Evolutionary conservation across 345 rosid species (phyloP), one percentile per base, ranked within the genome.

Genomic region (Hibiscus syriacus): DNA sequence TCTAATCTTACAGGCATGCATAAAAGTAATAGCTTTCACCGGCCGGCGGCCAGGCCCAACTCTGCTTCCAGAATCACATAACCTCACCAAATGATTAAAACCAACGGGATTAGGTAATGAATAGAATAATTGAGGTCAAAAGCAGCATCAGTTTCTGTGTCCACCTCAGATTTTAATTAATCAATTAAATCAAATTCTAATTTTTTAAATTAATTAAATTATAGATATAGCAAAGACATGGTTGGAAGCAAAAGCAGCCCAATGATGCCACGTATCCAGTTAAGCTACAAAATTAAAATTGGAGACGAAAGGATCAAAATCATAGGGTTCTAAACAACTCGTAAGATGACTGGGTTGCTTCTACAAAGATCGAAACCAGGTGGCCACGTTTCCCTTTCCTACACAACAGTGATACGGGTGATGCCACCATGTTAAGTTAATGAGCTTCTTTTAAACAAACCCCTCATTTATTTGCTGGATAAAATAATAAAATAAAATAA

Each of bases 391-490:
- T n/a, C 65, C 83, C 39, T 46, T 68, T 75, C 54, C 52, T 34
- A 73, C 57, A 76, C 79, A 32, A 75, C 80, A 64, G 71, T 49
- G 64, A 70, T 69, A 50, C 23, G 66, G 80, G 75, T 67, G 55
- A 46, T 66, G 66, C 72, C 69, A 49, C 68, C 22, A 66, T 54
- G 26, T 48, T 64, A 27, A 66, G 45, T 25, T 4, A 4, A 9
- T 25, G 11, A 20, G 41, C 71, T 58, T 67, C 39, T 43, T 32
- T 30, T 50, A 66, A 38, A 55, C 53, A 48, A 66, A 38, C 23
- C 48, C 11, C 23, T 19, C 63, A 17, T 32, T 58, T 49, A n/a
- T 14, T 53, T 16, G 27, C 39, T 64, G 45, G 56, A 29, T n/a
- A 9, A 45, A 49, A 13, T 48, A 52, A 0, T 36, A 14, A 36